Percentiles rank a stretch among this genome's conserved stretches.
Conservation (phyloP, 306 rosid species). For the Cucumis hystrix region DNA sequence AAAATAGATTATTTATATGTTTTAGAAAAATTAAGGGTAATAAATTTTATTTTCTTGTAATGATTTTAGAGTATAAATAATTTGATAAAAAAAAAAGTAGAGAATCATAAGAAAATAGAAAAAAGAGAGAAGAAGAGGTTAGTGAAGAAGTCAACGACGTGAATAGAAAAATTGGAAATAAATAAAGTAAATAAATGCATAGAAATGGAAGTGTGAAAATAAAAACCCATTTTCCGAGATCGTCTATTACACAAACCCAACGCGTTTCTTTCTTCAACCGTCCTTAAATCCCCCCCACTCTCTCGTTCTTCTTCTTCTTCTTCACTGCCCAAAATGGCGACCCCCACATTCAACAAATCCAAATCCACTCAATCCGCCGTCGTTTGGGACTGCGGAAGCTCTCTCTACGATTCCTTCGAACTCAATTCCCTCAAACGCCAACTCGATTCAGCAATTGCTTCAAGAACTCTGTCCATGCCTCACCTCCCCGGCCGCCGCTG, state of each 20-base stretch:
- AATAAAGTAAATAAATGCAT: background rate
- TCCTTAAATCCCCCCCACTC: constrained; percentile 9
- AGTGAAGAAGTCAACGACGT: background rate
- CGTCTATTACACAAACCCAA: background rate
- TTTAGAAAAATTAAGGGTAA: no score
- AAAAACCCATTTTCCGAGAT: background rate
- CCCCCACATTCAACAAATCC: background rate
- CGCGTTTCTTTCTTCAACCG: constrained; percentile 29
- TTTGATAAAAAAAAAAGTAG: no score
- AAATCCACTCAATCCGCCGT: background rate
- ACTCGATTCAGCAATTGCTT: constrained; percentile 61
- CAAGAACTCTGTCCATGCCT: constrained; percentile 62
- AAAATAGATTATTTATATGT: no score
- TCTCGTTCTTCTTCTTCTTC: background rate
- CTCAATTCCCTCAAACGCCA: constrained; percentile 65
- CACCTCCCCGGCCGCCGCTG: constrained; percentile 30
- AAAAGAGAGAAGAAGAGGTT: no score
- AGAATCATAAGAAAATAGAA: background rate
- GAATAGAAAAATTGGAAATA: background rate
- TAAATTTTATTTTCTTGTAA: no score
- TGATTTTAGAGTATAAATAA: no score
- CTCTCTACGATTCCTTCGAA: constrained; percentile 86
- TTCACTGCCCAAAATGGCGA: background rate
- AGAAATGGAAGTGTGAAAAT: background rate
- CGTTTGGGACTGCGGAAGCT: constrained; percentile 86